A percentile compares a stretch with the other conserved stretches of the same genome.
Evolutionary conservation across 2,329 filamentous ascomycete genomes (phyloP).

Genomic region (Neonectria hederae): DNA sequence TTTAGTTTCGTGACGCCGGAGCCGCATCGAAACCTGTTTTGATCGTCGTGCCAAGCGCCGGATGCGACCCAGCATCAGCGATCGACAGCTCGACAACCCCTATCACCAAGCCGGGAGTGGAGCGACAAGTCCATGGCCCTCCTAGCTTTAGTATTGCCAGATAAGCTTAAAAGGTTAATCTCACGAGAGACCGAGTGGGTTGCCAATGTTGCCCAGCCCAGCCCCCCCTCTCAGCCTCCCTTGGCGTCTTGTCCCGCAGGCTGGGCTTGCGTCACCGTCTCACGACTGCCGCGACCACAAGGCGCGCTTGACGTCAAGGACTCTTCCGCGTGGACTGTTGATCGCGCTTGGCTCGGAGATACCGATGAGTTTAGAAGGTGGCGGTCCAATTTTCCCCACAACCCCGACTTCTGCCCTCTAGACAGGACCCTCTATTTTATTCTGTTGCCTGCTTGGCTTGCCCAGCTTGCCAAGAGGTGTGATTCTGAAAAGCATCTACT

Average conservation of each 20-base stretch:
- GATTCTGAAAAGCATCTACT: too few relatives aligned
- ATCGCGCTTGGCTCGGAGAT: background rate
- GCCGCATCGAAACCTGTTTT: background rate
- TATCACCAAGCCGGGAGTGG: background rate
- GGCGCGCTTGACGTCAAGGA: background rate
- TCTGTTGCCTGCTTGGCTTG: background rate
- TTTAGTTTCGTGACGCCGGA: background rate
- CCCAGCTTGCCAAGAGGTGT: too few relatives aligned
- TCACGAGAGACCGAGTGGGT: background rate
- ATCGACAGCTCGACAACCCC: background rate
- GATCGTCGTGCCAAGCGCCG: background rate
- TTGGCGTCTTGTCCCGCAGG: background rate
- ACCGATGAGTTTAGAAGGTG: background rate
- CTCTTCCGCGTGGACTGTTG: background rate
- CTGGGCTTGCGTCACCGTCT: background rate
- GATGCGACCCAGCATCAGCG: background rate
- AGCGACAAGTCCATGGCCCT: background rate
- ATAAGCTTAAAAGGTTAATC: background rate
- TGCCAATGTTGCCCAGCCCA: background rate
- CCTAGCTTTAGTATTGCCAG: background rate
- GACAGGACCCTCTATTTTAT: background rate
- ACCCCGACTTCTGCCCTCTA: background rate
- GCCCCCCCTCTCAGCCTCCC: background rate
- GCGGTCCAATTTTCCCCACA: background rate
- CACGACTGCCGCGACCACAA: background rate